A percentile compares a stretch with the other conserved stretches of the same genome.
These are phyloP conservation scores for Neurospora tetrasperma DNA, from an alignment of 495 filamentous ascomycete genomes.

Conservation along the genomic window DNA sequence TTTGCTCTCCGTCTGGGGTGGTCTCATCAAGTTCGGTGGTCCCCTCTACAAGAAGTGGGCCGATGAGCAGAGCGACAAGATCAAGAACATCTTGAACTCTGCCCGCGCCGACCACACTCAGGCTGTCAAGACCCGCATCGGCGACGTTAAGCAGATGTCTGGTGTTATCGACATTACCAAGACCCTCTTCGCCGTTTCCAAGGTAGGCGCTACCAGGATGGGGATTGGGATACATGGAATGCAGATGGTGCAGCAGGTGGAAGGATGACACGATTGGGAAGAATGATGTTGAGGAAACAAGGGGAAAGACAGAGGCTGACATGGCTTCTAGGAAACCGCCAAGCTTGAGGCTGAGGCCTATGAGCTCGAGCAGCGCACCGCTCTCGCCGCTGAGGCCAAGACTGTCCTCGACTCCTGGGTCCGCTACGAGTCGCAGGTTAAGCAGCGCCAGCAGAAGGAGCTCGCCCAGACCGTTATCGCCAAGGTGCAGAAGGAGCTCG, in stretches of 20 bases:
- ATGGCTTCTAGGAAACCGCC: conserved; percentile 74
- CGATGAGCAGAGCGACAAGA: conserved; percentile 71
- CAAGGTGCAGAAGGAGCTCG: conserved; percentile 96
- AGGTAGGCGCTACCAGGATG: conserved; percentile 45
- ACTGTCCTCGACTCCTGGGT: conserved; percentile 95
- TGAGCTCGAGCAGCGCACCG: conserved; percentile 92
- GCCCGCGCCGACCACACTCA: conserved; percentile 88
- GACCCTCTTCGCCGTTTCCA: conserved; percentile 93
- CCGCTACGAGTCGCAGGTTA: conserved; percentile 95
- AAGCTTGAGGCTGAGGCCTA: conserved; percentile 88
- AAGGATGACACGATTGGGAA: not conserved
- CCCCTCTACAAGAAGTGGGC: conserved; percentile 91
- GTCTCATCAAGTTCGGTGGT: conserved; percentile 81
- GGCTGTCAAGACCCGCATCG: conserved; percentile 88
- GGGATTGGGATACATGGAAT: not conserved
- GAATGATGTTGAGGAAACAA: not conserved
- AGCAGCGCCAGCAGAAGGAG: conserved; percentile 95
- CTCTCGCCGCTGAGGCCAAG: conserved; percentile 86
- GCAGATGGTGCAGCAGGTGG: not conserved
- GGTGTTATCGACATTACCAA: conserved; percentile 94
- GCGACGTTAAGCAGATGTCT: conserved; percentile 83
- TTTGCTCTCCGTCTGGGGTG: conserved; percentile 80
- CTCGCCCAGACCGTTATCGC: conserved; percentile 82
- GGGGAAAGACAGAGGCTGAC: conserved; percentile 6
- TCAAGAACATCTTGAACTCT: conserved; percentile 84